A percentile compares a stretch with the other conserved stretches of the same genome.
These are phyloP conservation scores for Porcisia deanei DNA, from an alignment of 208 protist genomes.

Conservation along the genomic window DNA sequence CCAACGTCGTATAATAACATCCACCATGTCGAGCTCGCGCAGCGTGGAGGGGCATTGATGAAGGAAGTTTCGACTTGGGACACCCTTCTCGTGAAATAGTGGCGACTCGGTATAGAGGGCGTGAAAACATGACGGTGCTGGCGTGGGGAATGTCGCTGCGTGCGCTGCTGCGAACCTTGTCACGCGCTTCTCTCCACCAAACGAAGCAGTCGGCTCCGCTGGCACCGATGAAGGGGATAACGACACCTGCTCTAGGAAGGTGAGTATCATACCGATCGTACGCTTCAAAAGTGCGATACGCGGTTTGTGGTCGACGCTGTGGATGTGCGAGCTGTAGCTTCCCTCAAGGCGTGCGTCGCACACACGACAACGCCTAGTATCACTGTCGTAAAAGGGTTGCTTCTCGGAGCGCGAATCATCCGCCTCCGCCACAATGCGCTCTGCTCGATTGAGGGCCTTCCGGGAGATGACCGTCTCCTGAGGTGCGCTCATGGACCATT, in stretches of 20 bases:
- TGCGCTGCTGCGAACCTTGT: background rate
- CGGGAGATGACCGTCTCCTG: constrained; percentile 12
- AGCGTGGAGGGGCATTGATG: constrained; percentile 9
- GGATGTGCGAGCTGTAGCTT: constrained; percentile 41
- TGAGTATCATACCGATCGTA: constrained; percentile 37
- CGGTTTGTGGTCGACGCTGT: constrained; percentile 46
- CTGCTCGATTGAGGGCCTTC: background rate
- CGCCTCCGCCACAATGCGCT: constrained; percentile 10
- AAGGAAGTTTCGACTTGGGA: constrained; percentile 15
- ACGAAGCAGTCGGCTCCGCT: background rate
- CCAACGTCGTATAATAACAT: constrained; percentile 44
- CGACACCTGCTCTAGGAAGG: constrained; percentile 27
- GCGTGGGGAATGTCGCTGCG: background rate
- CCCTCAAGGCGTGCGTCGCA: constrained; percentile 37
- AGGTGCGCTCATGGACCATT: background rate
- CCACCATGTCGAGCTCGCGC: constrained; percentile 32
- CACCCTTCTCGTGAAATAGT: constrained; percentile 19
- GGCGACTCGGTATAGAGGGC: constrained; percentile 7
- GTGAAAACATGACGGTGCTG: constrained; percentile 10
- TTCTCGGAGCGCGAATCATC: constrained; percentile 7
- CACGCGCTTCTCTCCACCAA: background rate
- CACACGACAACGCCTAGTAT: constrained; percentile 33
- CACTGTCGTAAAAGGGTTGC: constrained; percentile 36
- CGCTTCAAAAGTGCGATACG: constrained; percentile 64
- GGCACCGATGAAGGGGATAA: background rate